Evolutionary conservation across 345 rosid species (phyloP).

Genomic region (Gossypium turneri): DNA sequence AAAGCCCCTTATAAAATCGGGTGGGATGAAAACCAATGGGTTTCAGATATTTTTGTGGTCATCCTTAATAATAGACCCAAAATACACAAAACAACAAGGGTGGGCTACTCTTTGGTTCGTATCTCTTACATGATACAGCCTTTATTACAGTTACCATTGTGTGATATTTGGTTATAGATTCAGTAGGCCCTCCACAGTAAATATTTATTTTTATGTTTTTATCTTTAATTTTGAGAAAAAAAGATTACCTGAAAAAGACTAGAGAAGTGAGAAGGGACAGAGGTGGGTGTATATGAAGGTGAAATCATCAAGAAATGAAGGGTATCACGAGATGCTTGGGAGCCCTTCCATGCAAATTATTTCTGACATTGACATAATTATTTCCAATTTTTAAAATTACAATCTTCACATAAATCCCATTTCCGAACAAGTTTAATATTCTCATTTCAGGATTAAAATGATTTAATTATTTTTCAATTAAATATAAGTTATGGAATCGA

Average conservation of each 20-base stretch:
- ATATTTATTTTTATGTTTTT: not conserved
- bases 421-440: not conserved
- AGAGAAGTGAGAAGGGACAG: not conserved
- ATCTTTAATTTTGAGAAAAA: not conserved
- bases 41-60: too few relatives aligned
- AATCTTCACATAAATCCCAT: not conserved
- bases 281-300: not conserved
- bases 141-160: slow-evolving; percentile 11
- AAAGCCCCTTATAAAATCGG: too few relatives aligned
- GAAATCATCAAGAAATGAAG: not conserved
- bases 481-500: too few relatives aligned
- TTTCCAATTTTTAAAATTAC: too few relatives aligned
- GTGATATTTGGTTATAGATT: not conserved
- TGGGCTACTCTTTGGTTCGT: not conserved
- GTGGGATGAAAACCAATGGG: too few relatives aligned
- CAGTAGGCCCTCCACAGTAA: slow-evolving; percentile 16
- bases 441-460: too few relatives aligned
- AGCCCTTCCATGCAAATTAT: not conserved
- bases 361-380: not conserved
- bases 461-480: too few relatives aligned
- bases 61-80: not conserved
- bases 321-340: slow-evolving; percentile 41
- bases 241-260: not conserved
- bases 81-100: not conserved
- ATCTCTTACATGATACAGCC: not conserved